Percentiles rank a stretch among this genome's conserved stretches.
Conservation (phyloP, 2,329 filamentous ascomycete genomes). For the Lasiodiplodia sp. region DNA sequence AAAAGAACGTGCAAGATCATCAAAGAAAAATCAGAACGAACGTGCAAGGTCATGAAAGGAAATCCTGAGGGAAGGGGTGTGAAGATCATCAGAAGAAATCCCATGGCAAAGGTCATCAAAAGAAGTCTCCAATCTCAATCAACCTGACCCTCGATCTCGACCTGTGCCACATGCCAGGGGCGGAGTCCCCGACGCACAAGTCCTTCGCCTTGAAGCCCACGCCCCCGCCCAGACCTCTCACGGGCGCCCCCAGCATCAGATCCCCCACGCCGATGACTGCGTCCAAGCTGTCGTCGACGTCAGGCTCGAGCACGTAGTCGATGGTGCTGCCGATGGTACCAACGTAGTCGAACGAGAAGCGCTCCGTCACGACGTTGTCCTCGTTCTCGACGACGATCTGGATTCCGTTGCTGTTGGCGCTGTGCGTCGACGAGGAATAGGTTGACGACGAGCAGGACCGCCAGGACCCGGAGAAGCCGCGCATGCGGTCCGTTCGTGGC, state of each 20-base stretch:
- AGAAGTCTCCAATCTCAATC: constrained; percentile 31
- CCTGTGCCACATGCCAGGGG: constrained; percentile 38
- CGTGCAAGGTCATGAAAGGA: constrained; percentile 18
- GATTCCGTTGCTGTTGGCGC: constrained; percentile 63
- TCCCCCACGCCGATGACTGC: constrained; percentile 62
- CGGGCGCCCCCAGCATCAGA: constrained; percentile 51
- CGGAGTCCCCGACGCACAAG: background rate
- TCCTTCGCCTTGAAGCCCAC: background rate
- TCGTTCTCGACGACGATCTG: constrained; percentile 62
- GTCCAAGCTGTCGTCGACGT: constrained; percentile 57
- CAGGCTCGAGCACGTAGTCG: constrained; percentile 66
- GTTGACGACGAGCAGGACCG: constrained; percentile 32
- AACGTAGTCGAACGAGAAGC: constrained; percentile 58
- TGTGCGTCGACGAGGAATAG: constrained; percentile 38
- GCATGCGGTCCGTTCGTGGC: background rate
- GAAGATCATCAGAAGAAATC: too few relatives aligned
- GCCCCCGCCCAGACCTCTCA: constrained; percentile 25
- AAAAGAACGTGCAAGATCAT: background rate
- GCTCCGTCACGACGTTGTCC: constrained; percentile 57
- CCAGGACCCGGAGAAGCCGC: constrained; percentile 9
- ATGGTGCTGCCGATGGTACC: constrained; percentile 67
- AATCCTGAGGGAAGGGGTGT: constrained; percentile 21
- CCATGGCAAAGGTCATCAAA: background rate
- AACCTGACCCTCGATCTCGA: constrained; percentile 33
- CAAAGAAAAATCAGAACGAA: background rate